Base-by-base conservation (phyloP, 345 rosid genomes). In the Euphorbia pulcherrima region DNA sequence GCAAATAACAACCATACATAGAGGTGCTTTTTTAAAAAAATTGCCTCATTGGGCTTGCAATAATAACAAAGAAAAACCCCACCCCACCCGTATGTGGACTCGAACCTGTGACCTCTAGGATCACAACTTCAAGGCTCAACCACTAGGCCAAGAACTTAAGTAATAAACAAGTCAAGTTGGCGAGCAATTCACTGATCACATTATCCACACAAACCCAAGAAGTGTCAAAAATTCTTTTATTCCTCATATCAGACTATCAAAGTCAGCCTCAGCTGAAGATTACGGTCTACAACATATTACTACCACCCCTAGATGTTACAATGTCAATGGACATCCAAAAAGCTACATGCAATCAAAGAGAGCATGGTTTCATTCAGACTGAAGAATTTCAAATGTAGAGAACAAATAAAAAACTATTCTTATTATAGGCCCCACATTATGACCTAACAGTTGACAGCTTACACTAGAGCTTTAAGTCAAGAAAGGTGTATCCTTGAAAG, bases 381-480 rank as follows among this genome's bases (percentile, higher is more conserved):
- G 9, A 28, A 46, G 26, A 64, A 64, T 47, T 21, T 14, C 17
- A 24, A 54, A 67, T 21, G 62, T 23, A 39, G 52, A 28, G 6
- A 30, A 24, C 18, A 35, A 24, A 35, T 8, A 14, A 33, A 54
- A 4, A 41, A 24, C 11, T 37, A 16, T 65, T n/a, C 18, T 46
- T 27, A 11, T 35, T 67, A 47, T 46, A 65, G 55, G 35, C 41
- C 69, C 29, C 18, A 28, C 54, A 33, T 64, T 39, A 44, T 51
- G 62, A 23, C 35, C 28, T 53, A 60, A 65, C 44, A 65, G 54
- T 68, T 64, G 39, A 29, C 70, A 55, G 66, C 41, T 56, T 27
- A 46, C 50, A 72, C 65, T 71, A 37, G 62, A 24, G n/a, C 41
- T 44, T 60, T 20, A 24, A 54, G 21, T 27, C 23, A 13, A 23